Evolutionary conservation across 257 asterid species (phyloP), one percentile per base, ranked within the genome.

Genomic region (Salvia splendens): DNA sequence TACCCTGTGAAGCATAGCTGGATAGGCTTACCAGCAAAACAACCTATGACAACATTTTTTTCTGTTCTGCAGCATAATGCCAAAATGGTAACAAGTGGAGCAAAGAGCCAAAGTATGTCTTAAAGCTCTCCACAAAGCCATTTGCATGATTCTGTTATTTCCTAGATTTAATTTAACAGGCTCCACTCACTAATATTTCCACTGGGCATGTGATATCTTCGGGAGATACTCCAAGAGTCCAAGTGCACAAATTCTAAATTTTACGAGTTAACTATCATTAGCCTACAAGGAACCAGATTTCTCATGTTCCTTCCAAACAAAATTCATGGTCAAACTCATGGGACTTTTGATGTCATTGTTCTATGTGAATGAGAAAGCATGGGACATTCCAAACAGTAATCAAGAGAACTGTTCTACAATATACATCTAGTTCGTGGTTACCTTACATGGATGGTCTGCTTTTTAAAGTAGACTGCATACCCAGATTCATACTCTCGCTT

Each of bases 251-350:
- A 41, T 38, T 10, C 15, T 2, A 64, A 17, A 20, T 48, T 24
- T 28, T n/a, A 15, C 16, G 14, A 42, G 24, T 55, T 16, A 10
- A 70, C 61, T 46, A 33, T 43, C 40, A 72, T 24, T 47, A 49
- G 51, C 53, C 17, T 56, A 64, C 46, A 38, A 47, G 38, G 12
- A 8, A 38, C 43, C 60, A 55, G 36, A 7, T 57, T 35, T 56
- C 30, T 55, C 65, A 14, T 64, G 35, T 42, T 56, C 67, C 61
- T 55, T 9, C 63, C 17, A 15, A 57, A 8, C 16, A 65, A 65
- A 47, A 9, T 33, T 41, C 3, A 38, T 12, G 67, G 45, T 65
- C 61, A 28, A 38, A 17, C 61, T 20, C 41, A 38, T 14, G n/a
- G 46, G 24, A 56, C 6, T 20, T 14, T 38, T 15, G 66, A 60